phyloP scores from a whole-genome alignment of 768 basidiomycete genomes.

The Pleurotus eryngii region DNA sequence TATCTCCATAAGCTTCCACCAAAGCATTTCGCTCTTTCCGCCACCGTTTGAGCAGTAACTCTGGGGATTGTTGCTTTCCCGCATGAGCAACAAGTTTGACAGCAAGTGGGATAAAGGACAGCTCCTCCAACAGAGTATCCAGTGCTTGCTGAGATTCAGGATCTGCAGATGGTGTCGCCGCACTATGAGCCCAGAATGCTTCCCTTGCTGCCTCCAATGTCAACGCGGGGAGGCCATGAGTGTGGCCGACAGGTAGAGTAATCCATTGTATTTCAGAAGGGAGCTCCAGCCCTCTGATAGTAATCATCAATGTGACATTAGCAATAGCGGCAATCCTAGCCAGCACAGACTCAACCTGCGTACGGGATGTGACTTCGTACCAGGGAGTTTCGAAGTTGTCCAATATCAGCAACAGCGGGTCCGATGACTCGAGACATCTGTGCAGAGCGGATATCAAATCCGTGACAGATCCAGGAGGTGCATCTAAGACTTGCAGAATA shows the following conservation, averaged over 20 bases:
- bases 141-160: slow-evolving; percentile 19
- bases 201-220: slow-evolving; percentile 16
- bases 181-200: slow-evolving; percentile 12
- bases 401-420: slow-evolving; percentile 27
- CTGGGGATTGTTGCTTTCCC: slow-evolving; percentile 7
- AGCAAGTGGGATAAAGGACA: slow-evolving; percentile 30
- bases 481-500: slow-evolving; percentile 6
- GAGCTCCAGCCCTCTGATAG: slow-evolving; percentile 27
- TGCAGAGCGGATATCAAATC: slow-evolving; percentile 17
- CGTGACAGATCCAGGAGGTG: slow-evolving; percentile 5
- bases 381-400: slow-evolving; percentile 41
- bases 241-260: slow-evolving; percentile 17
- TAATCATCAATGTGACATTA: slow-evolving; percentile 28
- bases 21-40: slow-evolving; percentile 5
- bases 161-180: slow-evolving; percentile 16
- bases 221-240: slow-evolving; percentile 12
- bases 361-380: slow-evolving; percentile 20
- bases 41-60: slow-evolving; percentile 9
- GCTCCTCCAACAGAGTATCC: slow-evolving; percentile 15
- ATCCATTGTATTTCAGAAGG: slow-evolving; percentile 21
- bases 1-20: neutral
- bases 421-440: slow-evolving; percentile 15
- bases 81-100: slow-evolving; percentile 30
- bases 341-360: slow-evolving; percentile 21
- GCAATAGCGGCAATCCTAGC: slow-evolving; percentile 19